Percentiles rank a stretch among this genome's conserved stretches.
Evolutionary conservation across 768 basidiomycete species (phyloP).

Genomic region (Macrolepiota dolichaula): DNA sequence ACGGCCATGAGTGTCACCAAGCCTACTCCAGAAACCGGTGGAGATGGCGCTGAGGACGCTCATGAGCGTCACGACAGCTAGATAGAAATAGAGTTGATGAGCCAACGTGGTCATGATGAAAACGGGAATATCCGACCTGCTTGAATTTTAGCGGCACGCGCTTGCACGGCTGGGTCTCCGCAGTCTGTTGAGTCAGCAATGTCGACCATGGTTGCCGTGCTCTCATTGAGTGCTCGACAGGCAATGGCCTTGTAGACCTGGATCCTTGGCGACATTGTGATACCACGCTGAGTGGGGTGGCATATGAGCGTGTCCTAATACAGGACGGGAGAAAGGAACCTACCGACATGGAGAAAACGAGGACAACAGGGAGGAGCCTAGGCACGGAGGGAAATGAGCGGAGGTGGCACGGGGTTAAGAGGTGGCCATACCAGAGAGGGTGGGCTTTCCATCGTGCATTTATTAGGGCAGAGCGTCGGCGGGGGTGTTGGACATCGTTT

Average conservation of each 20-base stretch:
- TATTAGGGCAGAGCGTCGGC: not conserved
- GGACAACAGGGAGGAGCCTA: slow-evolving; percentile 73
- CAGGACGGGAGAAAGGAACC: slow-evolving; percentile 17
- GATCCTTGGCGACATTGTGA: slow-evolving; percentile 76
- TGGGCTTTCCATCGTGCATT: slow-evolving; percentile 29
- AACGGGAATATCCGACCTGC: slow-evolving; percentile 35
- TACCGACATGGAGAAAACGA: slow-evolving; percentile 66
- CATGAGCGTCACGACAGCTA: slow-evolving; percentile 71
- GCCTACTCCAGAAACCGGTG: slow-evolving; percentile 84
- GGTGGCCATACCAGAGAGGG: slow-evolving; percentile 39
- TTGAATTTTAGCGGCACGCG: slow-evolving; percentile 70
- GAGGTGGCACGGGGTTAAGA: not conserved
- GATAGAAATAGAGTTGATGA: not conserved
- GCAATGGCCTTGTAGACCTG: slow-evolving; percentile 79
- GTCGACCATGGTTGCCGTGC: slow-evolving; percentile 18
- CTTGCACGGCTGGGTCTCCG: slow-evolving; percentile 53
- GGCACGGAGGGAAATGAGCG: slow-evolving; percentile 2
- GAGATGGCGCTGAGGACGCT: slow-evolving; percentile 77
- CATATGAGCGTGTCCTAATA: slow-evolving; percentile 10
- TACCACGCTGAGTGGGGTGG: slow-evolving; percentile 53
- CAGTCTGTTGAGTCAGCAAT: slow-evolving; percentile 23
- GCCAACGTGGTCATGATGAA: not conserved
- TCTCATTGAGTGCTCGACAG: slow-evolving; percentile 49
- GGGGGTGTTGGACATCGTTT: not conserved
- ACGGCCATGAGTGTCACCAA: slow-evolving; percentile 73